These are phyloP conservation scores for Ophiostoma perfectum DNA, from an alignment of 2,329 filamentous ascomycete genomes.

Conservation along the genomic window DNA sequence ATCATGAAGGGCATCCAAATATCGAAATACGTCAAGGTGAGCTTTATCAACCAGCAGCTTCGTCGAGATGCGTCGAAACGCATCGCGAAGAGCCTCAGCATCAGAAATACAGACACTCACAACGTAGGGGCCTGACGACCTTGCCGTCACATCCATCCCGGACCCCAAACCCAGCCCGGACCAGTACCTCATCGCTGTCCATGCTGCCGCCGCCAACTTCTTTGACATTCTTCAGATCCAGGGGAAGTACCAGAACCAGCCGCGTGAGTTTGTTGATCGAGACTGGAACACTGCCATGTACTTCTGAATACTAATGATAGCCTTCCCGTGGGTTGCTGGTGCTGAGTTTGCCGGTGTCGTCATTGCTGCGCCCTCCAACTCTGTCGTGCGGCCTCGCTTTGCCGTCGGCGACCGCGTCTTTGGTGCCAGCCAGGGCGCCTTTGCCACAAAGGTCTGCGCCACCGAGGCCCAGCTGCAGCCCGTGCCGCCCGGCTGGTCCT, in stretches of 20 bases:
- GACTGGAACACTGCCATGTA: not conserved
- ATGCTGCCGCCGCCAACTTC: constrained; percentile 88
- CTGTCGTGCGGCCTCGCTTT: constrained; percentile 56
- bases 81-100: not conserved
- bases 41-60: not conserved
- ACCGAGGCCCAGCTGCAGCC: constrained; percentile 63
- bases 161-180: constrained; percentile 65
- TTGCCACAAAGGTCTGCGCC: constrained; percentile 68
- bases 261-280: constrained; percentile 36
- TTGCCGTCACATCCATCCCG: constrained; percentile 67
- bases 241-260: constrained; percentile 92
- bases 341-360: constrained; percentile 81
- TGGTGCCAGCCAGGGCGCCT: constrained; percentile 79
- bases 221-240: constrained; percentile 94
- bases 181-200: constrained; percentile 82
- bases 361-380: constrained; percentile 45
- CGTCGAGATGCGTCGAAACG: not conserved
- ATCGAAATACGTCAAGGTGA: constrained; percentile 35
- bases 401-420: constrained; percentile 78
- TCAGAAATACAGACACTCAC: not conserved
- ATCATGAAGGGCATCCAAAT: constrained; percentile 36
- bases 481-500: constrained; percentile 75
- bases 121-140: constrained; percentile 66
- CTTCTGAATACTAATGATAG: not conserved
- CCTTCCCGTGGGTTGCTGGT: constrained; percentile 82